Evolutionary conservation across 1,284 basidiomycete genomes (phyloP), one percentile per base, ranked within the genome.

Genomic region (Butyriboletus appendiculatus): DNA sequence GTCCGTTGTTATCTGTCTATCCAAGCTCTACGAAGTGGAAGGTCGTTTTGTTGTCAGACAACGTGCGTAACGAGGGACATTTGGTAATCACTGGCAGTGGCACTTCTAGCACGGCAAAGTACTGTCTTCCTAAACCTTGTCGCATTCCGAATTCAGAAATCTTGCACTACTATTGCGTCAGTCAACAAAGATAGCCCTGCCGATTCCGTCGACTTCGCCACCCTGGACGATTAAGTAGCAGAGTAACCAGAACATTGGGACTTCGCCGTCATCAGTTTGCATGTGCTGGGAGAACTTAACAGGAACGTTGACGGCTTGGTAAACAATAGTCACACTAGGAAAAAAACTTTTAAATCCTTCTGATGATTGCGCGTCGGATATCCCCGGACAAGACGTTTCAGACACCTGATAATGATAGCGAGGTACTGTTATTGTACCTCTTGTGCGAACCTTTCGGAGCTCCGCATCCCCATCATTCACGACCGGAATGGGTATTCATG

Each of bases 361-460:
- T 38, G 45, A 38, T 49, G 45, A 38, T 33, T 28, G n/a, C 28
- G 9, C 12, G 32, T 24, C n/a, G 34, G 24, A 34, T 9, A 45
- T 46, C 20, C 32, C 56, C 33, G 45, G 26, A 30, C 15, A 18
- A 44, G 32, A 22, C 10, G 54, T 64, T 63, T 60, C 50, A 57
- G 48, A 50, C 26, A 26, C 59, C 16, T 35, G 33, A 15, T 15
- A 26, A 28, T 59, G 38, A 41, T n/a, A 18, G 33, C 32, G 24
- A 58, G 37, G 30, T 30, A 15, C 10, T 12, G 43, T 34, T 28
- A 12, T 28, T 28, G 28, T 28, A 10, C 24, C 38, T 6, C 22
- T 45, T 14, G 10, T 45, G 24, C 41, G 16, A 18, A 11, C 4
- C 12, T 39, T 34, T 24, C 22, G 24, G 43, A 24, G 9, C 15